Evolutionary conservation across 768 basidiomycete genomes (phyloP), one percentile per base, ranked within the genome.

Genomic region (Lentinula aciculospora): DNA sequence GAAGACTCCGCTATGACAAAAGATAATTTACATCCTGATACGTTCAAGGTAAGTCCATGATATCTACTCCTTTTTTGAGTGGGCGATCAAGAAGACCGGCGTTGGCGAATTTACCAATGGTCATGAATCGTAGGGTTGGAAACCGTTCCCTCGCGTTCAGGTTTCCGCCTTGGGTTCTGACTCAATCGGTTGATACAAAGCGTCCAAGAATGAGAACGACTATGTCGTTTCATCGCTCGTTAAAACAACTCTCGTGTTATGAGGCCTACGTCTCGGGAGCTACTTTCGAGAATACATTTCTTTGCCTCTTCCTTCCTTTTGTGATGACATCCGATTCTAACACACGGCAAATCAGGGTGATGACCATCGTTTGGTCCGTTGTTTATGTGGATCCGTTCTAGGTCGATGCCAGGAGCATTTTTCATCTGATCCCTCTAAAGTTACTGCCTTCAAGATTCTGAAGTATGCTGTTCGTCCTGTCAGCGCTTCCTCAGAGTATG

Each of bases 41-140:
- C 74, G 29, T 60, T 64, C 6, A 81, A 81, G 77, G 92, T 92
- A 68, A 73, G 91, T 81, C 46, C 53, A 40, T 31, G 50, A 53
- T 7, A 46, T 50, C 27, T 62, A 62, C 62, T 53, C 42, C 8
- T 32, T 56, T 60, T 37, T 56, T 62, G 34, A 17, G 58, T 68
- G 95, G 95, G 81, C 89, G 82, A 73, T 71, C 53, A 94, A 98
- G 95, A 98, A 98, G 88, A 88, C 85, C 86, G 82, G 79, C 92
- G 80, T 84, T 88, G 91, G 80, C 62, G 59, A 62, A 61, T 65
- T 78, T 72, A 89, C 84, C 85, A 82, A 78, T 77, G 89, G 81
- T 75, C 71, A 71, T 72, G 60, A 62, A 61, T 5, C 53, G 62
- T 63, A 62, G 58, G 29, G 58, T 29, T 60, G 58, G 42, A 25